These are phyloP conservation scores for Ehretia macrophylla DNA, from an alignment of 257 asterid species.

Conservation along the genomic window DNA sequence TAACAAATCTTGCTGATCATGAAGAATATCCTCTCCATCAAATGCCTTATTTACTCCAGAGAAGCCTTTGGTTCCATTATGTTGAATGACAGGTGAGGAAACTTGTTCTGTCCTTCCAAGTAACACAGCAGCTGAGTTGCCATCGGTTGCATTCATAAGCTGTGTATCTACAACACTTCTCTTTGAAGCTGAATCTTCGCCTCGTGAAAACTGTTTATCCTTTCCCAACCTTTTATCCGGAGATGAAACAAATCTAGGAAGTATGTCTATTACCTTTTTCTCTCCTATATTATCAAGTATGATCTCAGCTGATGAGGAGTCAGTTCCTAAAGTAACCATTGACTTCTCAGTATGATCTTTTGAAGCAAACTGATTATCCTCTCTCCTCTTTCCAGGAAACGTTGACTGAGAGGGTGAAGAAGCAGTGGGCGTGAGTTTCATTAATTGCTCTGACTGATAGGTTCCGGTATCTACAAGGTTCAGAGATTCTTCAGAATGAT, in stretches of 20 bases:
- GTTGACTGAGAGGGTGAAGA: constrained; percentile 46
- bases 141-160: constrained; percentile 24
- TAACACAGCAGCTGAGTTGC: constrained; percentile 16
- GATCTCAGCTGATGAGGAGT: constrained; percentile 40
- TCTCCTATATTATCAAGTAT: constrained; percentile 26
- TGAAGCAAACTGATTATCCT: constrained; percentile 28
- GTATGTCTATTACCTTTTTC: constrained; percentile 24
- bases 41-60: constrained; percentile 21
- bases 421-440: background rate
- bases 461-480: too few species aligned
- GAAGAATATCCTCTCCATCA: constrained; percentile 24
- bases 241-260: constrained; percentile 33
- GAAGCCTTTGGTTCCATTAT: constrained; percentile 16
- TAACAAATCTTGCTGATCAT: constrained; percentile 21
- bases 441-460: constrained; percentile 10
- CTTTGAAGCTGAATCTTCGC: constrained; percentile 25
- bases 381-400: constrained; percentile 32
- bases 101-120: constrained; percentile 22
- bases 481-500: constrained; percentile 30
- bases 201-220: constrained; percentile 26
- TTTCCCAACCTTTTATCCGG: constrained; percentile 29
- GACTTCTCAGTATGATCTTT: constrained; percentile 30
- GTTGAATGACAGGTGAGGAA: constrained; percentile 29
- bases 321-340: constrained; percentile 34
- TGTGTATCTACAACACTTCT: constrained; percentile 23